Evolutionary conservation across 768 basidiomycete genomes (phyloP), one percentile per base, ranked within the genome.

Genomic region (Gelatoporia subvermispora): DNA sequence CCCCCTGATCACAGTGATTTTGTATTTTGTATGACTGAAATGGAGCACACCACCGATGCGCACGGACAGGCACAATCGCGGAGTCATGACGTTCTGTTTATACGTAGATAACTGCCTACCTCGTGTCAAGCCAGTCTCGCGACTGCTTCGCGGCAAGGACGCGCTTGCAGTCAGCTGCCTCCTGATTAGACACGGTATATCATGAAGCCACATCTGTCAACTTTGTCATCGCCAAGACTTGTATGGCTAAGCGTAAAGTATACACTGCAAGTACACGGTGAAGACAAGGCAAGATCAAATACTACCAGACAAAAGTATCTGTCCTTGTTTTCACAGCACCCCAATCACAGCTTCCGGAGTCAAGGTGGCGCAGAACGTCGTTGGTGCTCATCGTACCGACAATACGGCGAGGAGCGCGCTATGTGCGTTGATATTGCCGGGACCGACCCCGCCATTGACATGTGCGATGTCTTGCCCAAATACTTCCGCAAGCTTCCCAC

Each of bases 391-490:
- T 3, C 25, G 28, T 4, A 34, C 24, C 3, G 38, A 2, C 10
- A 41, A n/a, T 15, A 24, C 20, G n/a, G 46, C 38, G 17, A 47
- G 38, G 3, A 49, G 36, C 31, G 52, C 47, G 54, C 41, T 7
- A 46, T 47, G 24, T 39, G 41, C 17, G n/a, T n/a, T n/a, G n/a
- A n/a, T n/a, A 56, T 49, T 23, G 35, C 21, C 28, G 16, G 24
- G 22, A 25, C 22, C 18, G 38, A 34, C 17, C 4, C 35, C 41
- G 23, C 35, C 10, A 18, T 13, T 42, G 13, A 47, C 42, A 36
- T 17, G 25, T 35, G 28, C 43, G 42, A 55, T 57, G 16, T 49
- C 55, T 3, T 36, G 47, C 18, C 60, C 57, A n/a, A 63, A 43
- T n/a, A 52, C 52, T 11, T 35, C 31, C 2, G 39, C 15, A 16